phyloP scores from a whole-genome alignment of 768 basidiomycete species.

The Russula dissimulans region DNA sequence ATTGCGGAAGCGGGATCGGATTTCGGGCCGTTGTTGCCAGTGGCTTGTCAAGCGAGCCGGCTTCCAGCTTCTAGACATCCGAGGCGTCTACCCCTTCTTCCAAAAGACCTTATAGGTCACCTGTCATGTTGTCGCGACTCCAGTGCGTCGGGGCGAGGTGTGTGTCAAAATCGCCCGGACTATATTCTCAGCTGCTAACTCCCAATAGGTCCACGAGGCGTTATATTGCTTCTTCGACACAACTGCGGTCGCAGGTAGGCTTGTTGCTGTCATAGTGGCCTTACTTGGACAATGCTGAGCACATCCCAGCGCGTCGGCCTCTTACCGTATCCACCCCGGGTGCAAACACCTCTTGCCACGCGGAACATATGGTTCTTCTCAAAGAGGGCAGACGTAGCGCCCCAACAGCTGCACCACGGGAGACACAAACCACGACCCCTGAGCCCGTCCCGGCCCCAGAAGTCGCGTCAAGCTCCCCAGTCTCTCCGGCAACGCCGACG shows the following conservation, averaged over 20 bases:
- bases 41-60: too few relatives aligned
- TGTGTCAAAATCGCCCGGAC: not conserved
- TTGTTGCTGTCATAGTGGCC: too few relatives aligned
- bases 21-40: not conserved
- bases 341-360: not conserved
- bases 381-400: not conserved
- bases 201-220: conserved; percentile 2
- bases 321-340: not conserved
- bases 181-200: not conserved
- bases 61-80: not conserved
- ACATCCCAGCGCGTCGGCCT: conserved; percentile 3
- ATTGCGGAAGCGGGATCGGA: too few relatives aligned
- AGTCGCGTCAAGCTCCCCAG: not conserved
- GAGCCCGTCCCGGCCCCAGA: not conserved
- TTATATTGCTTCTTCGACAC: not conserved
- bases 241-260: conserved; percentile 1
- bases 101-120: conserved; percentile 1
- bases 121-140: conserved; percentile 12
- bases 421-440: not conserved
- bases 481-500: not conserved
- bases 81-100: not conserved
- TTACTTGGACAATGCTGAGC: not conserved
- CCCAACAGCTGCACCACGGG: not conserved
- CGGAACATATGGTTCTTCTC: conserved; percentile 14
- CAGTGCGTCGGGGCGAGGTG: conserved; percentile 10